Evolutionary conservation across 202 grass and related monocot species (phyloP), one percentile per base, ranked within the genome.

Genomic region (Digitaria exilis): DNA sequence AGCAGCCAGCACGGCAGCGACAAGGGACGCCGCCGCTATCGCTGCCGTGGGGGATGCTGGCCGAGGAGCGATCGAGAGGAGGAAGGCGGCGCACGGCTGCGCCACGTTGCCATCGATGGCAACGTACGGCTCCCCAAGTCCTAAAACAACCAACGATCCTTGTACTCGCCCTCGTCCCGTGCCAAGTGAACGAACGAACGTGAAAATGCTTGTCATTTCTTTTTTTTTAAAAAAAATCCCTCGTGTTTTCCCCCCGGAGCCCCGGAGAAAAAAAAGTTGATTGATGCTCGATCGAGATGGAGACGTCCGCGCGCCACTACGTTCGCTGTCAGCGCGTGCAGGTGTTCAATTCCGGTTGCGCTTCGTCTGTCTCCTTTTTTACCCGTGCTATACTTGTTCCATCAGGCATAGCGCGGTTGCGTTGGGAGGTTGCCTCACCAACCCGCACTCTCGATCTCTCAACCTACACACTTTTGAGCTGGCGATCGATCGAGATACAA

Each of bases 251-350:
- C 41, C 10, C n/a, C 24, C 22, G 39, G 74, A 3, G 24, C 21
- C 19, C 37, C 42, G 24, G 75, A n/a, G 39, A 11, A 44, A 2
- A 6, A 2, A n/a, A n/a, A n/a, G n/a, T n/a, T 6, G 19, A 0
- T 44, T 6, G 16, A 21, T 37, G 25, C n/a, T 28, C 9, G 31
- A 9, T 28, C 18, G 31, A 9, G 14, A 30, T 75, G 2, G 21
- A 25, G n/a, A 26, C 42, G n/a, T n/a, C n/a, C n/a, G 52, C 2
- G 9, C 21, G 45, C 41, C 14, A 44, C 62, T 60, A 18, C 63
- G 6, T 77, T 87, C 79, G 84, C 78, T 87, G 41, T 81, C 84
- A 41, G 16, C 12, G 22, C 5, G 25, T 44, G 72, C 39, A 77
- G 32, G 42, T 55, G 24, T 55, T 50, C 73, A 28, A 77, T 71